A percentile compares a stretch with the other conserved stretches of the same genome.
Evolutionary conservation across 495 filamentous ascomycete species (phyloP).

Genomic region (Talaromyces proteolyticus): DNA sequence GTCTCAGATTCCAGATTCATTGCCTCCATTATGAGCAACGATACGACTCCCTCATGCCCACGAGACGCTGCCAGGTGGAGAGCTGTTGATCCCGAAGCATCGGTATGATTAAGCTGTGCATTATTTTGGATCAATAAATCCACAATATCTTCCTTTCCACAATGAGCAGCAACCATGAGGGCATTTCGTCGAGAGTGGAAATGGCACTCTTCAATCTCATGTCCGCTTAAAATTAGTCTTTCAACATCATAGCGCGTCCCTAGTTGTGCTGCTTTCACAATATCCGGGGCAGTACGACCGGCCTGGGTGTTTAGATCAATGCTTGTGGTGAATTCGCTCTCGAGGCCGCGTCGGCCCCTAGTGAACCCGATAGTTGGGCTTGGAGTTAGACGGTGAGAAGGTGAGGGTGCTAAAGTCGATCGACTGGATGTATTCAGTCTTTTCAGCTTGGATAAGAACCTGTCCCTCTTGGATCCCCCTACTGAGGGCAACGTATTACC

Average conservation of each 20-base stretch:
- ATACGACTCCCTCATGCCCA: constrained; percentile 30
- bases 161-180: constrained; percentile 40
- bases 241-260: constrained; percentile 34
- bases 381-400: not conserved
- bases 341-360: constrained; percentile 14
- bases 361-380: not conserved
- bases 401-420: constrained; percentile 1
- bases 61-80: constrained; percentile 39
- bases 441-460: constrained; percentile 17
- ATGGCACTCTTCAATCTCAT: constrained; percentile 33
- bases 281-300: constrained; percentile 24
- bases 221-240: constrained; percentile 29
- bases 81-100: constrained; percentile 30
- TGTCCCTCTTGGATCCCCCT: constrained; percentile 13
- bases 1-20: constrained; percentile 29
- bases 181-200: constrained; percentile 29
- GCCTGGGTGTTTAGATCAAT: constrained; percentile 32
- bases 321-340: constrained; percentile 26
- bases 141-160: constrained; percentile 37
- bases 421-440: constrained; percentile 17
- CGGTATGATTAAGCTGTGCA: constrained; percentile 26
- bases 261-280: constrained; percentile 35
- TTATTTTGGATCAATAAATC: constrained; percentile 29
- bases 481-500: constrained; percentile 8
- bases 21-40: constrained; percentile 26